A percentile compares a stretch with the other conserved stretches of the same genome.
phyloP scores from a whole-genome alignment of 2,329 filamentous ascomycete genomes.

The Fusarium fracticaudum region DNA sequence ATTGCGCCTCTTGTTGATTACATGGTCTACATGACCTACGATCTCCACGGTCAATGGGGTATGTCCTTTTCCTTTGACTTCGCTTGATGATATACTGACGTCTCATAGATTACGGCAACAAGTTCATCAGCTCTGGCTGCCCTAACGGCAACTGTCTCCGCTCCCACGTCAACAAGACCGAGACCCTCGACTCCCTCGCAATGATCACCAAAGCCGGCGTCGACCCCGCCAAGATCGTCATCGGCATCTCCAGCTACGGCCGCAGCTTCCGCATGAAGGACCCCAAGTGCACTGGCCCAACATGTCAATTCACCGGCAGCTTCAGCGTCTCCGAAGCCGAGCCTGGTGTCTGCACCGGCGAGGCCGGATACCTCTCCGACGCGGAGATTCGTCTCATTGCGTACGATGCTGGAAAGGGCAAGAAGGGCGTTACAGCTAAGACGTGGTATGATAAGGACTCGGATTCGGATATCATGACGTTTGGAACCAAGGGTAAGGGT shows the following conservation, averaged over 20 bases:
- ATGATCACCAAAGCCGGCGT: slow-evolving; percentile 52
- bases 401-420: slow-evolving; percentile 28
- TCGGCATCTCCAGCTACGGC: slow-evolving; percentile 45
- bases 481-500: slow-evolving; percentile 30
- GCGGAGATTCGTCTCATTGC: slow-evolving; percentile 44
- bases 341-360: slow-evolving; percentile 39
- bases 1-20: slow-evolving; percentile 49
- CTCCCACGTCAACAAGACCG: slow-evolving; percentile 52
- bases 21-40: slow-evolving; percentile 51
- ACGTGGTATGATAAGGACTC: slow-evolving; percentile 35
- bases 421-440: slow-evolving; percentile 23
- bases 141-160: slow-evolving; percentile 48
- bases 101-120: slow-evolving; percentile 39
- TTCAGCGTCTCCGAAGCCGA: slow-evolving; percentile 36
- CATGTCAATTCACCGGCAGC: slow-evolving; percentile 41
- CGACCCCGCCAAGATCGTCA: slow-evolving; percentile 43
- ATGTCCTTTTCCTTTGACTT: background rate
- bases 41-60: slow-evolving; percentile 50
- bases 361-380: slow-evolving; percentile 43
- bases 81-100: slow-evolving; percentile 1
- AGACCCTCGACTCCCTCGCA: slow-evolving; percentile 48
- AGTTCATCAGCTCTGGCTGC: slow-evolving; percentile 40
- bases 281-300: slow-evolving; percentile 37
- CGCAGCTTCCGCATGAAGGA: slow-evolving; percentile 43
- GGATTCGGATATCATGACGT: slow-evolving; percentile 41